A percentile compares a stretch with the other conserved stretches of the same genome.
Conservation (phyloP, 2,329 filamentous ascomycete species). For the Aphanoascus verrucosus region DNA sequence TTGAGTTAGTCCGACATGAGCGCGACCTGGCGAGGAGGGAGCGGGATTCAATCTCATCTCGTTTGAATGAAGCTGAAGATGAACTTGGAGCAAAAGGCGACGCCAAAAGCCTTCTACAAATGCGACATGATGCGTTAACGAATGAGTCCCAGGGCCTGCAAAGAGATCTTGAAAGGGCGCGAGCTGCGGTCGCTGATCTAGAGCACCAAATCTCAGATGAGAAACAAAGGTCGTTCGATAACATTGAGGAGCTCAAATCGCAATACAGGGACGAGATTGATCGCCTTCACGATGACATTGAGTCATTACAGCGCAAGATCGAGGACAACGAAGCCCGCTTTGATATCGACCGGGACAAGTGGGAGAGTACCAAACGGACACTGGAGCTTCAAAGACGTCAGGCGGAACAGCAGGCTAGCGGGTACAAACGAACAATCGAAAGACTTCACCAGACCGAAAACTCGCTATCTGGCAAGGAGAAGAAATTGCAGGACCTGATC, state of each 20-base stretch:
- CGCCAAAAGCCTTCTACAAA: constrained; percentile 60
- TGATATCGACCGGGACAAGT: constrained; percentile 60
- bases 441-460: constrained; percentile 58
- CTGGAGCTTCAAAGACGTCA: constrained; percentile 56
- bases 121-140: constrained; percentile 56
- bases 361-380: constrained; percentile 56
- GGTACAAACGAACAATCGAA: constrained; percentile 61
- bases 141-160: constrained; percentile 58
- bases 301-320: constrained; percentile 52
- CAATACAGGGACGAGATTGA: constrained; percentile 48
- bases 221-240: constrained; percentile 48
- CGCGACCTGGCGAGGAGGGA: constrained; percentile 38
- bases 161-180: constrained; percentile 46
- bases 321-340: constrained; percentile 60
- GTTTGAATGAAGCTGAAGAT: constrained; percentile 47
- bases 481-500: constrained; percentile 55
- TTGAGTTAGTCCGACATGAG: constrained; percentile 36
- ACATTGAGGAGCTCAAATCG: constrained; percentile 49
- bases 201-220: constrained; percentile 43
- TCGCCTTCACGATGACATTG: constrained; percentile 46
- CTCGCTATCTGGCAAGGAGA: constrained; percentile 56
- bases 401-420: constrained; percentile 56
- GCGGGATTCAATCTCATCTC: constrained; percentile 32
- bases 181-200: constrained; percentile 37
- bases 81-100: constrained; percentile 49